These are phyloP conservation scores for Podaxis sp. DNA, from an alignment of 768 basidiomycete species.

Conservation along the genomic window DNA sequence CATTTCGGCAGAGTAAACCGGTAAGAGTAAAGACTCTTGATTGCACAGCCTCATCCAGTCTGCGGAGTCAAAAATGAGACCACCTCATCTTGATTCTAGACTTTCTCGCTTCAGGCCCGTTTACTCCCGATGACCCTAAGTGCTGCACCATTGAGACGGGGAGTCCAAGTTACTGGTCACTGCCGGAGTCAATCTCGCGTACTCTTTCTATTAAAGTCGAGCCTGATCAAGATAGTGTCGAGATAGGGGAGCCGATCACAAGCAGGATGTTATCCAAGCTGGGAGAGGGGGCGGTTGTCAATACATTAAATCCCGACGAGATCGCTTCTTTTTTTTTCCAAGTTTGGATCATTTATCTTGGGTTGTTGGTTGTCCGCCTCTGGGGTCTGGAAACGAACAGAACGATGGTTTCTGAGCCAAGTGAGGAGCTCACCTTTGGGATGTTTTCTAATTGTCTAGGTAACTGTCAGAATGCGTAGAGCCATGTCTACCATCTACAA, in stretches of 20 bases:
- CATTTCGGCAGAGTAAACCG: constrained; percentile 46
- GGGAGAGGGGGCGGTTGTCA: constrained; percentile 29
- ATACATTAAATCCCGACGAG: constrained; percentile 45
- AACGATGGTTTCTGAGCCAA: constrained; percentile 57
- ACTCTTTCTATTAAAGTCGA: constrained; percentile 6
- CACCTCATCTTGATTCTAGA: constrained; percentile 25
- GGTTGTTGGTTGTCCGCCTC: constrained; percentile 42
- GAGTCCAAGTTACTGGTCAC: constrained; percentile 1
- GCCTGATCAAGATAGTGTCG: constrained; percentile 17
- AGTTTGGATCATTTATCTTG: constrained; percentile 62
- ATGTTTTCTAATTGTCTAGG: constrained; percentile 18
- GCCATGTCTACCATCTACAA: constrained; percentile 47
- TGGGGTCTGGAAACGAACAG: constrained; percentile 46
- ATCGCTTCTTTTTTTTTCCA: constrained; percentile 46
- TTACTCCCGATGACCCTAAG: constrained; percentile 27
- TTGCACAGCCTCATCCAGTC: constrained; percentile 32
- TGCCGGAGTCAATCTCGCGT: neutral
- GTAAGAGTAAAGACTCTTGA: constrained; percentile 46
- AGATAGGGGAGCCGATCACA: constrained; percentile 27
- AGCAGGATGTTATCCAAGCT: constrained; percentile 48
- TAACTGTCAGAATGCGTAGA: constrained; percentile 71
- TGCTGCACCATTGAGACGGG: constrained; percentile 3
- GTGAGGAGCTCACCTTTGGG: constrained; percentile 22
- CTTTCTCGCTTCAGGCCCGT: constrained; percentile 30
- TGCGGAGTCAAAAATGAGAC: constrained; percentile 29